Base-by-base conservation (phyloP, 805 yeast species). In the Pichia eremophila region DNA sequence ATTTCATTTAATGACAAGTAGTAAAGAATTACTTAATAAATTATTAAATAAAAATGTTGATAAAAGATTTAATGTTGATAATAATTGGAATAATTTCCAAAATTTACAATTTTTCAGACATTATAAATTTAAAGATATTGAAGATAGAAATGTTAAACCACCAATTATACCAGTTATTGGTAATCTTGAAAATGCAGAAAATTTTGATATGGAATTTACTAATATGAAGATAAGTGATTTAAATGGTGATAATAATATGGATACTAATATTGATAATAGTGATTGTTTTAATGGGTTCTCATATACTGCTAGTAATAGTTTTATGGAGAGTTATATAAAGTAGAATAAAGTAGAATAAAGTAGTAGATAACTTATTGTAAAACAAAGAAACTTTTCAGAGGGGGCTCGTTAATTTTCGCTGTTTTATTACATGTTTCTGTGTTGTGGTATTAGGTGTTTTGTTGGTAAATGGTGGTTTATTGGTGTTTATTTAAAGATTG, bases 161-260 rank as follows among this genome's bases (percentile, higher is more conserved):
- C 95, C 96, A 0, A 83, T 87, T 42, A 67, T 75, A 27, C 95
- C 96, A 0, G 61, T 79, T 4, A 79, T 87, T 44, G 82, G 91
- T 0, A 84, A 86, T 60, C 84, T 87, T 22, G 77, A 70, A 31
- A 50, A 49, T 46, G 96, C 95, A 0, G 95, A 87, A 61, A 88
- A 88, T 59, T 87, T 87, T 60, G 86, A 86, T 53, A 60, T 69
- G 4, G 83, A 79, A 50, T 87, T 87, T 62, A 88, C 95, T 0
- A 72, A 72, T 18, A 75, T 84, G 82, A 72, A 47, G 42, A 19
- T 62, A 17, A 54, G 56, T 42, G 45, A 37, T 29, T 35, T 51
- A 19, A 22, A 51, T 49, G 27, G 41, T 8, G 41, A 31, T 29
- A 36, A 43, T 18, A 18, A 22, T 12, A 34, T 27, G 9, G 36